phyloP scores from a whole-genome alignment of 352 stramenopile genomes.

The Aphanomyces cochlioides region DNA sequence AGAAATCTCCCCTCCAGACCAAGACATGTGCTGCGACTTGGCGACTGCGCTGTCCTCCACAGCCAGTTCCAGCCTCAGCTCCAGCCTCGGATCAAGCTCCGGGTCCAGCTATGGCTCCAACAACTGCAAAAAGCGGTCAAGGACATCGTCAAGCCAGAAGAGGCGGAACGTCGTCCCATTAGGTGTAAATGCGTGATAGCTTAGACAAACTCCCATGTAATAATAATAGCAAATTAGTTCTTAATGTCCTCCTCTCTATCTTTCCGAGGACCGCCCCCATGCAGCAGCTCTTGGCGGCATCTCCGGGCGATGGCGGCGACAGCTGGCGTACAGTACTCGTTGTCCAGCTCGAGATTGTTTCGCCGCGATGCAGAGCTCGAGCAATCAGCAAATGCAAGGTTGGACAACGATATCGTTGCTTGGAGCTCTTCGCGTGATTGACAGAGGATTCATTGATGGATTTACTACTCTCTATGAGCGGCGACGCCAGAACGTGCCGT shows the following conservation, averaged over 20 bases:
- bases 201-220: constrained; percentile 10
- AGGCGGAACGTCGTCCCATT: constrained; percentile 70
- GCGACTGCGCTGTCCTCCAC: constrained; percentile 29
- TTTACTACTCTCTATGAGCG: no score
- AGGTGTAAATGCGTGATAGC: constrained; percentile 66
- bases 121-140: constrained; percentile 23
- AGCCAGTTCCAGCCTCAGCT: constrained; percentile 38
- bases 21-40: constrained; percentile 16
- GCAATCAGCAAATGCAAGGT: no score
- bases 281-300: no score
- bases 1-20: constrained; percentile 9
- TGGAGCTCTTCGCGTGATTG: no score
- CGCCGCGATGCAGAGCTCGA: not conserved
- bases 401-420: no score
- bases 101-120: not conserved
- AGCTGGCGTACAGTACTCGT: not conserved
- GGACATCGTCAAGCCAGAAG: constrained; percentile 58
- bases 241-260: no score
- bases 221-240: constrained; percentile 9
- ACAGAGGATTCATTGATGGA: no score
- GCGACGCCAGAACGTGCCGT: constrained; percentile 82
- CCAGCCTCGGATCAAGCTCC: constrained; percentile 13
- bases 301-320: no score
- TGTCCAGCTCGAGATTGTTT: not conserved
- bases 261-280: no score